A percentile compares a stretch with the other conserved stretches of the same genome.
Evolutionary conservation across 345 rosid species (phyloP).

Genomic region (Aurinia saxatilis): DNA sequence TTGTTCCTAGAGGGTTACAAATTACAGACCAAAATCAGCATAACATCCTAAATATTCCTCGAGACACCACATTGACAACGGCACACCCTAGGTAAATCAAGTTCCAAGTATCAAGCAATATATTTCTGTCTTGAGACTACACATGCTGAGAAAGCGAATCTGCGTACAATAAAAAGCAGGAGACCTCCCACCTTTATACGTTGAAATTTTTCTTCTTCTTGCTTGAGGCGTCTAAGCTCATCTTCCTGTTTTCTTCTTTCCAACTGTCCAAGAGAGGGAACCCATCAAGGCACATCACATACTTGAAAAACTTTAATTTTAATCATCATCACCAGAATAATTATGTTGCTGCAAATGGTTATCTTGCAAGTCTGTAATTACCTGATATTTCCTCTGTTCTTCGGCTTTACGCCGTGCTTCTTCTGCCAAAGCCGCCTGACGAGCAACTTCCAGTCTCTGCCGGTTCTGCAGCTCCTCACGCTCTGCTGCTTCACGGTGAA

Average conservation of each 20-base stretch:
- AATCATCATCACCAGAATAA: neutral
- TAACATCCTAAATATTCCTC: neutral
- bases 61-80: neutral
- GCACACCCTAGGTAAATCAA: neutral
- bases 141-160: neutral
- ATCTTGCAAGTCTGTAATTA: conserved; percentile 18
- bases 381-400: conserved; percentile 93
- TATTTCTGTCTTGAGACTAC: neutral
- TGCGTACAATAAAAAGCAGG: neutral
- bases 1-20: conserved; percentile 57
- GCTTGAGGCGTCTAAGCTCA: conserved; percentile 72
- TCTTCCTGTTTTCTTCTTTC: conserved; percentile 95
- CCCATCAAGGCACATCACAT: conserved; percentile 1
- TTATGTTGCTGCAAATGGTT: neutral
- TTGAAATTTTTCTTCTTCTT: conserved; percentile 82
- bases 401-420: conserved; percentile 98
- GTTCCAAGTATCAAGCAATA: neutral
- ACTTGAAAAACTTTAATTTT: neutral
- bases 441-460: conserved; percentile 91
- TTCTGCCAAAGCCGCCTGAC: conserved; percentile 92
- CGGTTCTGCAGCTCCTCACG: conserved; percentile 84
- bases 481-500: conserved; percentile 93
- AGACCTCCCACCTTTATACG: conserved; percentile 65
- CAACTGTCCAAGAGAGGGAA: conserved; percentile 45
- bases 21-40: conserved; percentile 17